Evolutionary conservation across 495 filamentous ascomycete species (phyloP).

Genomic region (Chaetomium cochliodes): DNA sequence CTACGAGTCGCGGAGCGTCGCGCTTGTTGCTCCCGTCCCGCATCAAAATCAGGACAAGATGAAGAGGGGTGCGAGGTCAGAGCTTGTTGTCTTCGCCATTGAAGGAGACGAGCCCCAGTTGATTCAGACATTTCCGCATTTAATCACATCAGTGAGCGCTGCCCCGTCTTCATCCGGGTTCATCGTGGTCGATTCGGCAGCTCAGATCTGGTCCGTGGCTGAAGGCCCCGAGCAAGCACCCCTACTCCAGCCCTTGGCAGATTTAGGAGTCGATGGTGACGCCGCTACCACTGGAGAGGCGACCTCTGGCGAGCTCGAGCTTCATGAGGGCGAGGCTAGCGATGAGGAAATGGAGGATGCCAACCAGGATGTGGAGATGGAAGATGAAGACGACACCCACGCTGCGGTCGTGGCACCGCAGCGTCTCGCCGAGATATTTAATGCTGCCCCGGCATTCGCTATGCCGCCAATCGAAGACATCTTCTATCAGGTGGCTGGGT

Average conservation of each 20-base stretch:
- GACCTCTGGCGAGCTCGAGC: slow-evolving; percentile 26
- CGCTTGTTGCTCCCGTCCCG: slow-evolving; percentile 51
- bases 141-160: slow-evolving; percentile 57
- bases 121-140: slow-evolving; percentile 43
- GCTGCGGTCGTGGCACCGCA: slow-evolving; percentile 60
- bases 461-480: slow-evolving; percentile 75
- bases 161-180: slow-evolving; percentile 57
- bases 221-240: slow-evolving; percentile 49
- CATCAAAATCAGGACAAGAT: slow-evolving; percentile 28
- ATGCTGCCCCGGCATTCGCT: slow-evolving; percentile 68
- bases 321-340: slow-evolving; percentile 50
- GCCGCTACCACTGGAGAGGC: slow-evolving; percentile 24
- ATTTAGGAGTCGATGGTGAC: slow-evolving; percentile 45
- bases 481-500: slow-evolving; percentile 68
- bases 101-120: slow-evolving; percentile 50
- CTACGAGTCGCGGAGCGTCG: slow-evolving; percentile 54
- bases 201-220: slow-evolving; percentile 55
- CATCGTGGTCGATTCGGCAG: slow-evolving; percentile 58
- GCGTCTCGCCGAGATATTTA: slow-evolving; percentile 70
- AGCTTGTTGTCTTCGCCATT: slow-evolving; percentile 58
- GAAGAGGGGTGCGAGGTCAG: slow-evolving; percentile 39
- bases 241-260: slow-evolving; percentile 51
- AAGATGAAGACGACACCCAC: slow-evolving; percentile 40
- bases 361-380: slow-evolving; percentile 39
- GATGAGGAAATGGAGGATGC: slow-evolving; percentile 44